Conservation (phyloP, 495 filamentous ascomycete species). For the Penicillium crystallinum region DNA sequence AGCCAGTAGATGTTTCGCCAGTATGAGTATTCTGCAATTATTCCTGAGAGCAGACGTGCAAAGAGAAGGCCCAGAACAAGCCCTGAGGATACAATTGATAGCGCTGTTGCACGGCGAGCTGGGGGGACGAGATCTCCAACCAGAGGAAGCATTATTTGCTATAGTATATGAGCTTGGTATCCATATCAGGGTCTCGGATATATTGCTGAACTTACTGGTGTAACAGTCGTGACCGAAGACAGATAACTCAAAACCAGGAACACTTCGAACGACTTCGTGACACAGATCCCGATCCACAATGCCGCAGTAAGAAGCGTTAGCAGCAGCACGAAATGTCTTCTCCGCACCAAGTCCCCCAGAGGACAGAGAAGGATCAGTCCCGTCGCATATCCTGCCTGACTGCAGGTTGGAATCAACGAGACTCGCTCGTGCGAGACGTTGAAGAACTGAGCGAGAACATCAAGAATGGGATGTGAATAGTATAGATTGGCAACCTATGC, state of each 20-base stretch:
- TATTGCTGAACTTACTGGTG: conserved; percentile 44
- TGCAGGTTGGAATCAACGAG: conserved; percentile 66
- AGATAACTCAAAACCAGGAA: conserved; percentile 69
- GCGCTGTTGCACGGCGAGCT: conserved; percentile 58
- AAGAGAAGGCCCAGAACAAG: conserved; percentile 71
- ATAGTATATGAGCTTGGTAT: neutral
- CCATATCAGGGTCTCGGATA: neutral
- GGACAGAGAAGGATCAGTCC: conserved; percentile 75
- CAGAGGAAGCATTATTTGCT: conserved; percentile 76
- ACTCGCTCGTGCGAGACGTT: conserved; percentile 51
- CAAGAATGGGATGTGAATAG: conserved; percentile 65
- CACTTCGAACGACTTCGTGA: conserved; percentile 57
- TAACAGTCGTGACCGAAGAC: conserved; percentile 70
- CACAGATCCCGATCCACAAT: conserved; percentile 62
- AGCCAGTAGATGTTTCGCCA: conserved; percentile 84
- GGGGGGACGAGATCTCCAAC: conserved; percentile 76
- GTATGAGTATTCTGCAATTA: conserved; percentile 61
- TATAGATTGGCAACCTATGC: conserved; percentile 59
- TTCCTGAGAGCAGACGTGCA: conserved; percentile 70
- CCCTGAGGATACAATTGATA: conserved; percentile 73
- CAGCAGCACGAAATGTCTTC: conserved; percentile 63
- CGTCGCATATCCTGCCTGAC: conserved; percentile 74
- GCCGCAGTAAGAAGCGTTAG: conserved; percentile 63
- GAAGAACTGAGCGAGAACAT: conserved; percentile 58
- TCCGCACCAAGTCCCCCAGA: conserved; percentile 65